Percentiles rank a stretch among this genome's conserved stretches.
phyloP scores from a whole-genome alignment of 371 early-diverging fungal genomes.

The Fennellomyces sp. region DNA sequence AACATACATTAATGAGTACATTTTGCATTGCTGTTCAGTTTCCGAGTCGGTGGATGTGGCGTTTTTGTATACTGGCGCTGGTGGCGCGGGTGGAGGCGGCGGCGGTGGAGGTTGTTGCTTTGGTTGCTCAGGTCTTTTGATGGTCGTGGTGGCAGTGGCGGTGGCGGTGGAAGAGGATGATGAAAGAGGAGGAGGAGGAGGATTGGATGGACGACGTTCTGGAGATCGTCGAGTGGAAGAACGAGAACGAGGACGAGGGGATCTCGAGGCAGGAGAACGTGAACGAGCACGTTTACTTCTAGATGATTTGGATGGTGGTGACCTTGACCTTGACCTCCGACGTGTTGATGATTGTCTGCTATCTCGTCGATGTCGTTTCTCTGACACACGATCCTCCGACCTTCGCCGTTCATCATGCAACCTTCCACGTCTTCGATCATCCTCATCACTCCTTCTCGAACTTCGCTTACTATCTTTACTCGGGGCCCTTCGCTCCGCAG shows the following conservation, averaged over 20 bases:
- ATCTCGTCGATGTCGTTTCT: conserved; percentile 11
- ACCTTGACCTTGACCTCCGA: not conserved
- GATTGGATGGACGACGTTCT: not conserved
- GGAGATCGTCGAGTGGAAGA: not conserved
- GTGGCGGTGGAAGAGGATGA: conserved; percentile 1
- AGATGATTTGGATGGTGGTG: not conserved
- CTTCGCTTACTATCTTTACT: conserved; percentile 2
- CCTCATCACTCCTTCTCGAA: conserved; percentile 4
- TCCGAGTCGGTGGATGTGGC: conserved; percentile 39
- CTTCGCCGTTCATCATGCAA: conserved; percentile 5
- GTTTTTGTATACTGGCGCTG: conserved; percentile 8
- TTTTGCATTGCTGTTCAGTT: conserved; percentile 26
- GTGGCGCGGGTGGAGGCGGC: conserved; percentile 2
- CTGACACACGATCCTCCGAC: not conserved
- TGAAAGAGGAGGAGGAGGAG: not conserved
- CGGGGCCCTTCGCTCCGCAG: not conserved
- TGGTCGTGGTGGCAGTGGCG: not conserved
- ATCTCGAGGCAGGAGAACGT: not conserved
- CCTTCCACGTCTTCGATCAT: conserved; percentile 5
- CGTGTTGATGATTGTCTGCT: conserved; percentile 11
- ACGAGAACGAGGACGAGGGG: not conserved
- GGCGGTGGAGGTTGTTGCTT: not conserved
- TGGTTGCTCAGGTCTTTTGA: not conserved
- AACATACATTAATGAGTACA: conserved; percentile 35
- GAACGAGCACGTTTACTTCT: conserved; percentile 3